A percentile compares a stretch with the other conserved stretches of the same genome.
Evolutionary conservation across 106 monocot genomes (phyloP).

Genomic region (Allium fistulosum): DNA sequence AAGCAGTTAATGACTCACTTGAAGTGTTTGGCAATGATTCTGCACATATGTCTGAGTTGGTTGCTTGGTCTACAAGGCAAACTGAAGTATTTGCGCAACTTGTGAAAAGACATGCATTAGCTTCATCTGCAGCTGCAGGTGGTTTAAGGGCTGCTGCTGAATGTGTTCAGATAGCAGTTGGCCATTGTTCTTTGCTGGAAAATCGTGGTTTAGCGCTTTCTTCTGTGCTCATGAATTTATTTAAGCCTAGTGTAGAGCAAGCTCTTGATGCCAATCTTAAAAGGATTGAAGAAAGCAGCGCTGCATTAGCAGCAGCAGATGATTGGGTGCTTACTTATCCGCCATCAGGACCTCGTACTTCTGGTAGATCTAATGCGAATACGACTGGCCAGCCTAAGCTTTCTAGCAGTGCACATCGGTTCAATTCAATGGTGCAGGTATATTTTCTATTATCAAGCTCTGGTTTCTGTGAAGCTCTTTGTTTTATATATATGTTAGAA

Average conservation of each 20-base stretch:
- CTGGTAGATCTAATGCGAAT: conserved; percentile 30
- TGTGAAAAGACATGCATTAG: conserved; percentile 85
- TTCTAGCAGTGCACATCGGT: conserved; percentile 90
- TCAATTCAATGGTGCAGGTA: conserved; percentile 96
- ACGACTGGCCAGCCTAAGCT: conserved; percentile 53
- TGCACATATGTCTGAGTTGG: conserved; percentile 74
- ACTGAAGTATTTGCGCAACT: conserved; percentile 76
- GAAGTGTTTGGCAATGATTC: conserved; percentile 83
- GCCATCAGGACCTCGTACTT: conserved; percentile 30
- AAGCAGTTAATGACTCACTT: conserved; percentile 77
- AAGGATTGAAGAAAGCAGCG: conserved; percentile 87
- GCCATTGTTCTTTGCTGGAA: conserved; percentile 89
- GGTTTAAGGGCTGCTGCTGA: conserved; percentile 90
- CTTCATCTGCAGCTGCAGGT: conserved; percentile 91
- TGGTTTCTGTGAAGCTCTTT: no score
- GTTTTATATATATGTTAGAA: no score
- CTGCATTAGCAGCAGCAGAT: conserved; percentile 93
- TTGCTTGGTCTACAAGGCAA: conserved; percentile 76
- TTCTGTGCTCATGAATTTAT: conserved; percentile 76
- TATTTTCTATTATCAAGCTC: background rate
- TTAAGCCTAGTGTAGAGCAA: conserved; percentile 91
- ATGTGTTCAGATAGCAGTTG: conserved; percentile 89
- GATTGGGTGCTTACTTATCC: conserved; percentile 78
- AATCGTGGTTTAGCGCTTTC: conserved; percentile 68
- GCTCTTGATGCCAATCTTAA: conserved; percentile 83